Evolutionary conservation across 306 rosid genomes (phyloP).

Genomic region (Dryas octopetala): DNA sequence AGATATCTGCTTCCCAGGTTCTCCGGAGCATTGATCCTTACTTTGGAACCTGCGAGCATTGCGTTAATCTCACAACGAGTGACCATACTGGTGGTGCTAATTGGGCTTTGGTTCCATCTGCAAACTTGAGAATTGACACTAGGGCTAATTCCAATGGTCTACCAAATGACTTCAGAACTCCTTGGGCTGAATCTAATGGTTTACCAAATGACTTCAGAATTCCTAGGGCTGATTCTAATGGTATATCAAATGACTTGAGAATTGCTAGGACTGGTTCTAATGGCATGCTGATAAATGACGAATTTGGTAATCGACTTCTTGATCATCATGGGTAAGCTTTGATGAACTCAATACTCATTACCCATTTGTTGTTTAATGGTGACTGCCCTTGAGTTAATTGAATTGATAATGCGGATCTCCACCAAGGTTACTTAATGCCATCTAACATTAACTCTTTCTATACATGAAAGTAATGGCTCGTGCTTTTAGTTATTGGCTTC

Average conservation of each 20-base stretch:
- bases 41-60: neutral
- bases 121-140: neutral
- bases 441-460: neutral
- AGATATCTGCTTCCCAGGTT: neutral
- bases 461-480: neutral
- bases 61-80: neutral
- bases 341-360: neutral
- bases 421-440: neutral
- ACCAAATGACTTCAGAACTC: conserved; percentile 1
- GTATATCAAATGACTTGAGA: too few species aligned
- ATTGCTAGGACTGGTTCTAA: too few species aligned
- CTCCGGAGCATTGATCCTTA: neutral
- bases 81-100: neutral
- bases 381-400: neutral
- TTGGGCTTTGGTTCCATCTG: neutral
- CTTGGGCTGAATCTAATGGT: too few species aligned
- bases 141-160: neutral
- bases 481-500: neutral
- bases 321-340: conserved; percentile 9
- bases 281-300: too few species aligned
- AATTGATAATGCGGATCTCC: neutral
- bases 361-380: too few species aligned
- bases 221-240: too few species aligned
- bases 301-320: too few species aligned
- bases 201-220: too few species aligned